Base-by-base conservation (phyloP, 345 rosid species). In the Ceriops decandra region DNA sequence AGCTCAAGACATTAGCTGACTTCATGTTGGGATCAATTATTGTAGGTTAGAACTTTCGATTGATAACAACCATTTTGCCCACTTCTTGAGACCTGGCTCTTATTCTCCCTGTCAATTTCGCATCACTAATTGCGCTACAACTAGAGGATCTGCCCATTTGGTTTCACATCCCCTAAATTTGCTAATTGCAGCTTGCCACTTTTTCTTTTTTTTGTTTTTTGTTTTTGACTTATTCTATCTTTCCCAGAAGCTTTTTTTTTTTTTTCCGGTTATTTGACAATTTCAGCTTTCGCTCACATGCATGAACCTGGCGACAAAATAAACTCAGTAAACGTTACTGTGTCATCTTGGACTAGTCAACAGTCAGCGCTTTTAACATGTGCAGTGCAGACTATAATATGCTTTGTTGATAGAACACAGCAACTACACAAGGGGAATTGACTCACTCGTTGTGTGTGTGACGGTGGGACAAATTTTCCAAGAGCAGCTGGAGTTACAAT, bases 261-360 rank as follows among this genome's bases (percentile, higher is more conserved):
- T 21, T 54, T 13, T 10, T 4, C 24, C 2, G 22, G 11, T 31
- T 53, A n/a, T 15, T 20, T 54, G 11, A 28, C 42, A 59, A 68
- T 31, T 49, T 31, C 16, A 59, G 49, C 60, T 47, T 60, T 36
- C 47, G 16, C 49, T 42, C 49, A 13, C 21, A 19, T 28, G 19
- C 26, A 38, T 17, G 24, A 38, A 57, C 35, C 46, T 52, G 13
- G 27, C 24, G 16, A 57, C 11, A 42, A 3, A 51, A 1, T 21
- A 57, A 31, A 11, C 51, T 33, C 28, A 2, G 4, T 38, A 10
- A 38, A 54, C 51, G 36, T 33, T 57, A 42, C 30, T 30, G 21
- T 4, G 21, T 26, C 8, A 17, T 42, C 20, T 38, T 64, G 58
- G 73, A 67, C 72, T 33, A 42, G 80, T 69, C 73, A 66, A 61